Evolutionary conservation across 305 asterid genomes (phyloP).

Genomic region (Withania somnifera): DNA sequence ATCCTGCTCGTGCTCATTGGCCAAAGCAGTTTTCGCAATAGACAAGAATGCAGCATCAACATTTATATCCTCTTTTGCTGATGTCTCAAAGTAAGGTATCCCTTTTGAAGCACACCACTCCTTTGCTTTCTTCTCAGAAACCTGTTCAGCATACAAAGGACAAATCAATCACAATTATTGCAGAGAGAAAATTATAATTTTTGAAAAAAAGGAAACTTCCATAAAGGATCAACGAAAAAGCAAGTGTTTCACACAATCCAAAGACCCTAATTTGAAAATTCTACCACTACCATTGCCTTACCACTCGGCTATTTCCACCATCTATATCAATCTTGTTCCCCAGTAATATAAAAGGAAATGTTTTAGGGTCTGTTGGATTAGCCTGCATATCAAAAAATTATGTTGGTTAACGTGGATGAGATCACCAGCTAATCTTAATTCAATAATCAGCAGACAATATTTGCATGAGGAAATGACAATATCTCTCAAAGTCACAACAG

Average conservation of each 20-base stretch:
- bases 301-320: constrained; percentile 98
- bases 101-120: constrained; percentile 99
- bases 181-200: neutral
- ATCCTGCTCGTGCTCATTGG: constrained; percentile 83
- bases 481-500: neutral
- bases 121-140: constrained; percentile 82
- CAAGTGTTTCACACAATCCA: neutral
- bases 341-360: constrained; percentile 82
- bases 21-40: constrained; percentile 79
- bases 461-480: neutral
- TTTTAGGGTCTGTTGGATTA: constrained; percentile 69
- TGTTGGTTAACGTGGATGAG: neutral
- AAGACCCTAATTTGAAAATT: neutral
- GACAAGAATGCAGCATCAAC: constrained; percentile 84
- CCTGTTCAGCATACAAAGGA: constrained; percentile 32
- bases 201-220: neutral
- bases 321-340: constrained; percentile 95
- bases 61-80: constrained; percentile 92
- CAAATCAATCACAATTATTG: neutral
- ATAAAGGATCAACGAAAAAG: neutral
- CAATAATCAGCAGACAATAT: neutral
- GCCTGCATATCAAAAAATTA: constrained; percentile 50
- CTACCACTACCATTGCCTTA: constrained; percentile 21
- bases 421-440: neutral
- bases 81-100: constrained; percentile 94